These are phyloP conservation scores for Phytophthora sansomeana DNA, from an alignment of 352 stramenopile genomes.

Conservation along the genomic window DNA sequence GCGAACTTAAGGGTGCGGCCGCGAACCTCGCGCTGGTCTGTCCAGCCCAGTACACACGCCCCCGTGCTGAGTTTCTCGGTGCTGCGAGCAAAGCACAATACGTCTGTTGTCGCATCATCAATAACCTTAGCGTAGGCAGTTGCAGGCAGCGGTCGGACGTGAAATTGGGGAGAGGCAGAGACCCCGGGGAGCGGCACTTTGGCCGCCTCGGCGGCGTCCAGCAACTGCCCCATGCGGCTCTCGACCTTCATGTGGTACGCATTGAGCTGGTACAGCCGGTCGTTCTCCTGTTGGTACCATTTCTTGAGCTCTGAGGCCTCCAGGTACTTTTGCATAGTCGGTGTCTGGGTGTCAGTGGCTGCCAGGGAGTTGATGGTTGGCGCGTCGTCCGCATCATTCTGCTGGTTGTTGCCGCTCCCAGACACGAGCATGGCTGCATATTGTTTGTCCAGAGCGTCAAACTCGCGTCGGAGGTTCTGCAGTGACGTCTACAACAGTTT, in stretches of 20 bases:
- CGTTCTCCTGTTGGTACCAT: conserved; percentile 58
- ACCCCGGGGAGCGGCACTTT: conserved; percentile 31
- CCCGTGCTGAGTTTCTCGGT: conserved; percentile 58
- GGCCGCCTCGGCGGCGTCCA: conserved; percentile 48
- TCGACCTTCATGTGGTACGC: conserved; percentile 61
- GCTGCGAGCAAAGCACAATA: conserved; percentile 55
- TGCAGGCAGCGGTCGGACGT: conserved; percentile 42
- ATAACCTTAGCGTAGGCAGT: conserved; percentile 56
- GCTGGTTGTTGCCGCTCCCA: neutral
- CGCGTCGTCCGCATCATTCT: neutral
- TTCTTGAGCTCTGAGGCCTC: conserved; percentile 56
- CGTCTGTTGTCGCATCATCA: conserved; percentile 51
- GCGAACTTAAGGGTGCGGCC: conserved; percentile 63
- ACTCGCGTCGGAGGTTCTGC: conserved; percentile 51
- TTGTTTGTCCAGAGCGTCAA: conserved; percentile 52
- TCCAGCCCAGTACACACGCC: conserved; percentile 67
- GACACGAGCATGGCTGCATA: conserved; percentile 49
- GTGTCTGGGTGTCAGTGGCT: conserved; percentile 10
- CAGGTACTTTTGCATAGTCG: conserved; percentile 55
- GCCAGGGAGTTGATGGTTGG: neutral
- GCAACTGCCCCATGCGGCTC: conserved; percentile 59
- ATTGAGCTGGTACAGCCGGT: conserved; percentile 59
- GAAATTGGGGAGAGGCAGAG: conserved; percentile 33
- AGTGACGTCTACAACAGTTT: conserved; percentile 50
- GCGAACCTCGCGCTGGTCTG: conserved; percentile 61